These are phyloP conservation scores for Apiospora aurea DNA, from an alignment of 2,329 filamentous ascomycete species.

Conservation along the genomic window DNA sequence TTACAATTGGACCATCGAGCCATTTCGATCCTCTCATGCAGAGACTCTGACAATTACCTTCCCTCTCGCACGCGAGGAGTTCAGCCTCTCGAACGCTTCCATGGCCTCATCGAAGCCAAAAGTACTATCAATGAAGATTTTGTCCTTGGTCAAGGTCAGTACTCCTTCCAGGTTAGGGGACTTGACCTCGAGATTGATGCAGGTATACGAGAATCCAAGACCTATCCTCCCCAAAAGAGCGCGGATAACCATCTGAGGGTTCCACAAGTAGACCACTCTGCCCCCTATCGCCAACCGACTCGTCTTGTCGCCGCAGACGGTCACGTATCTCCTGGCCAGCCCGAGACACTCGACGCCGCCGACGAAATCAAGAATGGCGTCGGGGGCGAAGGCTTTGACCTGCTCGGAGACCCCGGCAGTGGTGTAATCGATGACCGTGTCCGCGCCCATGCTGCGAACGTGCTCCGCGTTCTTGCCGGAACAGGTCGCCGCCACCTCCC, in stretches of 20 bases:
- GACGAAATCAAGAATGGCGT: conserved; percentile 25
- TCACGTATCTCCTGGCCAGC: conserved; percentile 14
- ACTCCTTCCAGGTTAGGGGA: conserved; percentile 3
- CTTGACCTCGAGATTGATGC: conserved; percentile 18
- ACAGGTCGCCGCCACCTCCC: conserved; percentile 32
- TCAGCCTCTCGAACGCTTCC: conserved; percentile 28
- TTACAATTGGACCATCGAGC: no score
- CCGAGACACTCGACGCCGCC: conserved; percentile 24
- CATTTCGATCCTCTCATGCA: neutral
- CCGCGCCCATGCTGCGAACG: conserved; percentile 31
- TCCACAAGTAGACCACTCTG: conserved; percentile 16
- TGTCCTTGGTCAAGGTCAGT: neutral
- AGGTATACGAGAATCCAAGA: conserved; percentile 23
- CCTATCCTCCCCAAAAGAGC: conserved; percentile 19
- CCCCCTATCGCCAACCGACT: conserved; percentile 3
- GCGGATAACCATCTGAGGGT: conserved; percentile 11
- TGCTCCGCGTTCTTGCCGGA: conserved; percentile 32
- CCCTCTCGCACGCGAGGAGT: conserved; percentile 25
- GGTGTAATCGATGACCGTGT: conserved; percentile 33
- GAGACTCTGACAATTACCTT: conserved; percentile 26
- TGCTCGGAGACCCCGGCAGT: neutral
- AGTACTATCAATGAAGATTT: conserved; percentile 26
- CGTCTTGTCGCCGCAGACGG: conserved; percentile 24
- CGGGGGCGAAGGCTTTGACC: conserved; percentile 9
- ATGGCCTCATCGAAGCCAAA: conserved; percentile 27